These are phyloP conservation scores for Linnemannia exigua DNA, from an alignment of 192 early-diverging fungal genomes.

Conservation along the genomic window DNA sequence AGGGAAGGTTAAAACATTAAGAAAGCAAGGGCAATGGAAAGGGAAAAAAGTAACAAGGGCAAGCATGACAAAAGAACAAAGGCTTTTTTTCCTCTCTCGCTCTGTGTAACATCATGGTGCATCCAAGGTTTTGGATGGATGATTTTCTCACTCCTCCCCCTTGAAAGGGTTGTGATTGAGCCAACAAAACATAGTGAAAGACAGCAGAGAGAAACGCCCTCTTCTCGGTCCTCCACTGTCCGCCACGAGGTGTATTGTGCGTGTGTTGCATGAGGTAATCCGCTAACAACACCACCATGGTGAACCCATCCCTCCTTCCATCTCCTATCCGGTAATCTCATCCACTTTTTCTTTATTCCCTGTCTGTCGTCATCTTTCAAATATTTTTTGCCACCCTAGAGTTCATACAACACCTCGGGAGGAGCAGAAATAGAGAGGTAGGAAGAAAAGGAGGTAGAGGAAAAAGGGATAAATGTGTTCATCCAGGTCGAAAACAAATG, in stretches of 20 bases:
- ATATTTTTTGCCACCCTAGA: background rate
- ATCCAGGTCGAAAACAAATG: background rate
- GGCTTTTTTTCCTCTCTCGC: background rate
- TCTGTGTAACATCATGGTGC: constrained; percentile 12
- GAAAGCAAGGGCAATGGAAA: no score
- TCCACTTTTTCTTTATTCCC: no score
- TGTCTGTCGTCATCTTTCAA: background rate
- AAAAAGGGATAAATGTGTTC: background rate
- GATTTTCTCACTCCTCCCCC: background rate
- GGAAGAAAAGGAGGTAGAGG: background rate
- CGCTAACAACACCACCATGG: background rate
- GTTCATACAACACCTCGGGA: background rate
- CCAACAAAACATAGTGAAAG: background rate
- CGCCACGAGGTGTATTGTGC: background rate
- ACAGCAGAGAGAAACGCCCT: background rate
- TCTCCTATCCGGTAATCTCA: background rate
- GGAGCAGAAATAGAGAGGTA: background rate
- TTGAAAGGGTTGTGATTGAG: background rate
- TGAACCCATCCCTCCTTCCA: background rate
- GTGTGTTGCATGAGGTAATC: background rate
- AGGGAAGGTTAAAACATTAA: no score
- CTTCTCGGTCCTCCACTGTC: background rate
- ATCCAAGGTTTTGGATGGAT: background rate
- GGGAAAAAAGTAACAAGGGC: background rate
- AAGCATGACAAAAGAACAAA: background rate